Conservation (phyloP, 306 rosid species). For the Corylus americana region DNA sequence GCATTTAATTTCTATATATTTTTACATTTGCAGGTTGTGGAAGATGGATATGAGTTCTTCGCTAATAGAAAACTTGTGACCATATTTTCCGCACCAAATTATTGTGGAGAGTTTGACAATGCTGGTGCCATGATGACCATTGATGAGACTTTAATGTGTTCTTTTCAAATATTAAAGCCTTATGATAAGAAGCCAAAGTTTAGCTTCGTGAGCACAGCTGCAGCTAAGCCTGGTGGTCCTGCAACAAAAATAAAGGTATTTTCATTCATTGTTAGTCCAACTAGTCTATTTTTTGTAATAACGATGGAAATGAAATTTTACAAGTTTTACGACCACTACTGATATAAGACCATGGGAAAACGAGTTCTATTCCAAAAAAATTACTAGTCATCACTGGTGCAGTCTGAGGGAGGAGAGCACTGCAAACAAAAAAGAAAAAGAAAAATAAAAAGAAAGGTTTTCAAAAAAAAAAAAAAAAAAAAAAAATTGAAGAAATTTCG, state of each 20-base stretch:
- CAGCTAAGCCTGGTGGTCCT: constrained; percentile 36
- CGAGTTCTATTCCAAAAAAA: constrained; percentile 2
- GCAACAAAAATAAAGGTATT: constrained; percentile 56
- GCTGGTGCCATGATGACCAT: constrained; percentile 92
- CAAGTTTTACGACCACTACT: not conserved
- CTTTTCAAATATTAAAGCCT: constrained; percentile 77
- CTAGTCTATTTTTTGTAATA: not conserved
- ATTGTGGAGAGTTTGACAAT: constrained; percentile 91
- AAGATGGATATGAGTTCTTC: constrained; percentile 94
- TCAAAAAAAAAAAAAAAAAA: too few species aligned
- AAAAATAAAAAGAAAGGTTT: not conserved
- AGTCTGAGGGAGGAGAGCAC: not conserved
- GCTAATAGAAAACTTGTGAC: constrained; percentile 78
- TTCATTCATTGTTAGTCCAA: constrained; percentile 18
- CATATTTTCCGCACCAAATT: constrained; percentile 87
- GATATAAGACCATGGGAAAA: not conserved
- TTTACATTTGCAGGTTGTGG: constrained; percentile 65
- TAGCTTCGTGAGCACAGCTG: constrained; percentile 45
- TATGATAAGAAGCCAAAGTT: constrained; percentile 58
- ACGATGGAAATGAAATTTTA: not conserved
- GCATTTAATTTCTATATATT: constrained; percentile 19
- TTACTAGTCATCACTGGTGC: constrained; percentile 8
- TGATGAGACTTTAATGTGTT: constrained; percentile 71
- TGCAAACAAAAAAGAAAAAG: not conserved
- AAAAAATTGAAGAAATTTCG: not conserved